These are phyloP conservation scores for Rhodosporidiobolus sp. DNA, from an alignment of 768 basidiomycete genomes.

Conservation along the genomic window DNA sequence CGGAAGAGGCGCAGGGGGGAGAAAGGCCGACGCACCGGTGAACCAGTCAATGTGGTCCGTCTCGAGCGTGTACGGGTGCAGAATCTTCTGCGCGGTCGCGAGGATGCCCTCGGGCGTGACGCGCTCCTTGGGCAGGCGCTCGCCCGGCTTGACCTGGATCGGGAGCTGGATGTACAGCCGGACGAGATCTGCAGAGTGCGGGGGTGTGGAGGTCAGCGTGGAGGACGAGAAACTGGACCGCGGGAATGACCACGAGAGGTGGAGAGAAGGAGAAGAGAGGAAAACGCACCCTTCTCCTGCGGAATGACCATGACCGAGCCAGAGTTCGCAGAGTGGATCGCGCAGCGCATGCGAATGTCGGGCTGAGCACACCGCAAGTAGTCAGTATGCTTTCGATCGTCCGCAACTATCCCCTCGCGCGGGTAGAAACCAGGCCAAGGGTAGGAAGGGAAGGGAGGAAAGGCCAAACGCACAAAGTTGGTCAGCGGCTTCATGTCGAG, in stretches of 20 bases:
- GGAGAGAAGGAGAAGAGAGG: neutral
- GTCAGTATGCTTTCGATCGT: too few species aligned
- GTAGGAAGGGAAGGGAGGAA: too few species aligned
- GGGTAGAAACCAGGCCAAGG: too few species aligned
- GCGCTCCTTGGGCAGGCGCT: slow-evolving; percentile 59
- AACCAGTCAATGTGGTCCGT: slow-evolving; percentile 41
- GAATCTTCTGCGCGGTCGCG: slow-evolving; percentile 58
- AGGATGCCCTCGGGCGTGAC: slow-evolving; percentile 58
- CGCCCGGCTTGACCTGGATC: slow-evolving; percentile 53
- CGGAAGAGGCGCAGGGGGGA: too few species aligned
- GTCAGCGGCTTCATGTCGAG: slow-evolving; percentile 69
- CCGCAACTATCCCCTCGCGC: too few species aligned
- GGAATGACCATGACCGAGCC: slow-evolving; percentile 66
- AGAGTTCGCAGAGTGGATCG: slow-evolving; percentile 64
- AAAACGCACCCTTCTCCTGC: slow-evolving; percentile 46
- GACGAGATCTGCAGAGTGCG: slow-evolving; percentile 52
- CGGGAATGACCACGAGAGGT: too few species aligned
- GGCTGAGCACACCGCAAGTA: slow-evolving; percentile 49
- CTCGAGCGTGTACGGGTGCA: slow-evolving; percentile 57
- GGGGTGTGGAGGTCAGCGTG: neutral
- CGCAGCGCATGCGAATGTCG: slow-evolving; percentile 64
- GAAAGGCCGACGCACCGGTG: slow-evolving; percentile 8
- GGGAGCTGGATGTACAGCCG: slow-evolving; percentile 69
- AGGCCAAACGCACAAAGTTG: slow-evolving; percentile 53
- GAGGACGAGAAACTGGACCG: too few species aligned